phyloP scores from a whole-genome alignment of 2,329 filamentous ascomycete genomes.

The Stachybotrys elegans region DNA sequence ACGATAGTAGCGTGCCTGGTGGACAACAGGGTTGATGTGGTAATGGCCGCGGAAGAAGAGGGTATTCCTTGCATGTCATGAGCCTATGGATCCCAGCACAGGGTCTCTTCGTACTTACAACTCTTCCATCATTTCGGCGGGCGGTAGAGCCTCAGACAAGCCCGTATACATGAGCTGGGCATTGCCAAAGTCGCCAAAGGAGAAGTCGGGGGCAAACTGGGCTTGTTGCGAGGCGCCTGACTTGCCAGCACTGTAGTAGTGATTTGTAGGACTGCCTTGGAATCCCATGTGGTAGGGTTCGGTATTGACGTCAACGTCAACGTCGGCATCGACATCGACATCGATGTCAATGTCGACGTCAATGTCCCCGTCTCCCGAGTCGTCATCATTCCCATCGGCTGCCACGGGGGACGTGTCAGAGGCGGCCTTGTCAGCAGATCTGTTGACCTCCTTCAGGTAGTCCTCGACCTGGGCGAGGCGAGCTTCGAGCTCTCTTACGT shows the following conservation, averaged over 20 bases:
- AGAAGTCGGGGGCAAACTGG: slow-evolving; percentile 6
- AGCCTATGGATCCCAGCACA: too few species aligned
- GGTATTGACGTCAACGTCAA: slow-evolving; percentile 5
- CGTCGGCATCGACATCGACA: background rate
- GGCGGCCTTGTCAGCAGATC: slow-evolving; percentile 17
- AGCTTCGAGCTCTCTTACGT: slow-evolving; percentile 86
- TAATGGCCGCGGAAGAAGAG: slow-evolving; percentile 75
- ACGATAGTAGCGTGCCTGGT: slow-evolving; percentile 69
- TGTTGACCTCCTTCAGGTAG: slow-evolving; percentile 63
- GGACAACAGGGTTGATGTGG: slow-evolving; percentile 69
- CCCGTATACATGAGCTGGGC: slow-evolving; percentile 66
- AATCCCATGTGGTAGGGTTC: background rate
- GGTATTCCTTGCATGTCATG: too few species aligned
- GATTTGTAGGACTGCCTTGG: slow-evolving; percentile 1
- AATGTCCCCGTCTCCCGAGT: slow-evolving; percentile 19
- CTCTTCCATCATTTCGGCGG: slow-evolving; percentile 74
- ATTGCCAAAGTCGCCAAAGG: slow-evolving; percentile 10
- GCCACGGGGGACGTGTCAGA: too few species aligned
- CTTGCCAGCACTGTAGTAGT: background rate
- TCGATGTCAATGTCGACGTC: slow-evolving; percentile 7
- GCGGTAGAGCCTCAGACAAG: slow-evolving; percentile 74
- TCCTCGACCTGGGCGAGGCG: slow-evolving; percentile 81
- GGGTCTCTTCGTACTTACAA: slow-evolving; percentile 49
- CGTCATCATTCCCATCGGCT: too few species aligned
- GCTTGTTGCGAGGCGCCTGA: background rate